Conservation (phyloP, 1,284 basidiomycete species). For the Singerocomus inundabilis region DNA sequence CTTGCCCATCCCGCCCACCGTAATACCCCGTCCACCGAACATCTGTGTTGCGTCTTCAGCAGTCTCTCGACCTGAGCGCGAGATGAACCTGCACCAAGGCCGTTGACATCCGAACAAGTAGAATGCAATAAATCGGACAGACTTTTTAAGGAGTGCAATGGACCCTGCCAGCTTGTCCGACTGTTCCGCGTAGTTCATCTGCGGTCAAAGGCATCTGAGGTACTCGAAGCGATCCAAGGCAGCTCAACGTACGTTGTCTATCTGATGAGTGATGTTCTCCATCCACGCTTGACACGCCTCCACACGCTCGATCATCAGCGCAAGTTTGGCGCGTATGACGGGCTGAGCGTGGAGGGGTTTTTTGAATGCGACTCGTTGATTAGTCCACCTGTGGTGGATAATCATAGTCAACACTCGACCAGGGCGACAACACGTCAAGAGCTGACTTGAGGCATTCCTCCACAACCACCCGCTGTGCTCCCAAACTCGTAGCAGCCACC, state of each 20-base stretch:
- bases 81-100: constrained; percentile 53
- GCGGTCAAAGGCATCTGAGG: constrained; percentile 1
- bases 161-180: constrained; percentile 71
- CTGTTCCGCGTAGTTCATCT: constrained; percentile 84
- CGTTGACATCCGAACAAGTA: neutral
- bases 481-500: constrained; percentile 70
- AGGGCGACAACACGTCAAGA: neutral
- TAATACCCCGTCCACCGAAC: constrained; percentile 63
- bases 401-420: constrained; percentile 3
- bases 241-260: constrained; percentile 72
- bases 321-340: constrained; percentile 89
- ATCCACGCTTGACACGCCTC: constrained; percentile 90
- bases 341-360: constrained; percentile 88
- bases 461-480: constrained; percentile 68
- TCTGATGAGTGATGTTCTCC: constrained; percentile 86
- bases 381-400: constrained; percentile 65
- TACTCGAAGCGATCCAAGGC: neutral
- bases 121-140: constrained; percentile 22
- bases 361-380: constrained; percentile 84
- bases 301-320: constrained; percentile 84
- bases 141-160: constrained; percentile 73
- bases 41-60: constrained; percentile 68
- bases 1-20: constrained; percentile 64
- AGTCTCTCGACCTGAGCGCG: constrained; percentile 65
- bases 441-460: constrained; percentile 78